phyloP scores from a whole-genome alignment of 495 filamentous ascomycete species.

The Penicillium lividum region DNA sequence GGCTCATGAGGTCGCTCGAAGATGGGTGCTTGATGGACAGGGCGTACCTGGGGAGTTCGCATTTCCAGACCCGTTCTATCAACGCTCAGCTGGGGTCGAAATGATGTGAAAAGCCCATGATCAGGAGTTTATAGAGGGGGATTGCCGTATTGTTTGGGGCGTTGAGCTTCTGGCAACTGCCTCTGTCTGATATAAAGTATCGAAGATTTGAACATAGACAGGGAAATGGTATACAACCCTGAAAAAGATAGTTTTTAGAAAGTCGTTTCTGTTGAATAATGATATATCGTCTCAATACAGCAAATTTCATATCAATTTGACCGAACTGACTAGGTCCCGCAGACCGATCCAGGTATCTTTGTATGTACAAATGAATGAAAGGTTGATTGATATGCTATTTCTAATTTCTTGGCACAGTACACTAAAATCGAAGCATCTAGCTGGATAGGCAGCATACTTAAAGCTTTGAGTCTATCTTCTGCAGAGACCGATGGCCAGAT shows the following conservation, averaged over 20 bases:
- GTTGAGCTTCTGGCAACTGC: slow-evolving; percentile 28
- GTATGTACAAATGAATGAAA: no score
- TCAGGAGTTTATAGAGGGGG: slow-evolving; percentile 21
- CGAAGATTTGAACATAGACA: slow-evolving; percentile 12
- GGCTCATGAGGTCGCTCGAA: slow-evolving; percentile 32
- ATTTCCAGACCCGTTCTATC: slow-evolving; percentile 32
- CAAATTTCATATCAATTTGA: no score
- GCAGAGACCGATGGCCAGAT: slow-evolving; percentile 32
- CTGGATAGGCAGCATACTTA: background rate
- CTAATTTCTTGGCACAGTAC: no score
- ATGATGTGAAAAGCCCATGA: background rate
- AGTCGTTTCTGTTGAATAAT: no score
- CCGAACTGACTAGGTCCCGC: no score
- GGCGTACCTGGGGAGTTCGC: slow-evolving; percentile 36
- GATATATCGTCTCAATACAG: no score
- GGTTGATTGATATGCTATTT: background rate
- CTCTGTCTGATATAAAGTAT: slow-evolving; percentile 29
- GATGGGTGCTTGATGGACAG: slow-evolving; percentile 37
- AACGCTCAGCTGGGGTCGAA: slow-evolving; percentile 3
- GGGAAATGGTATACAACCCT: no score
- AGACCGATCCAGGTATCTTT: no score
- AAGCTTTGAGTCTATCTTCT: slow-evolving; percentile 23
- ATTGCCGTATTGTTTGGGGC: slow-evolving; percentile 37
- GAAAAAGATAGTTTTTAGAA: background rate
- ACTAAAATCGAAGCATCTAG: no score